Conservation (phyloP, 2,329 filamentous ascomycete genomes). For the Dothiorella sarmentorum region DNA sequence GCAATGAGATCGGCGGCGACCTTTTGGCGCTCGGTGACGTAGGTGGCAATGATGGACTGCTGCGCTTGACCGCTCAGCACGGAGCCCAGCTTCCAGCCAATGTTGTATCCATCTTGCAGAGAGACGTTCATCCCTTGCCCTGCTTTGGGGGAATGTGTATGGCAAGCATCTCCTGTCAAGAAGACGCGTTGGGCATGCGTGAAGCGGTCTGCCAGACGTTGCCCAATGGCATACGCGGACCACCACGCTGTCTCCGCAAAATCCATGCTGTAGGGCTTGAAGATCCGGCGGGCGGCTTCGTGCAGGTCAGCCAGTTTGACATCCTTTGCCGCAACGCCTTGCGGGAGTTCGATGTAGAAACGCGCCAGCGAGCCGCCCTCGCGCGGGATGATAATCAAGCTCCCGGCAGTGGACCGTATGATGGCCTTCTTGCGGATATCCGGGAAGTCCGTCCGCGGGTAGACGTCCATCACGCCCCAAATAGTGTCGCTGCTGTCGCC, state of each 20-base stretch:
- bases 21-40: conserved; percentile 56
- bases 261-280: conserved; percentile 39
- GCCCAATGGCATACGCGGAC: conserved; percentile 67
- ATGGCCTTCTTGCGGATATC: conserved; percentile 51
- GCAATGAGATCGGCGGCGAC: conserved; percentile 53
- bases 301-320: conserved; percentile 56
- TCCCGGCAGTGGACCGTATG: conserved; percentile 46
- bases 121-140: conserved; percentile 64
- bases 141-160: conserved; percentile 68
- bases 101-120: conserved; percentile 58
- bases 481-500: conserved; percentile 57
- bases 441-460: conserved; percentile 48
- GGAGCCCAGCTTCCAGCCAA: conserved; percentile 55
- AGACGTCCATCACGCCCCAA: conserved; percentile 57
- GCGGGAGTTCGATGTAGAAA: conserved; percentile 58
- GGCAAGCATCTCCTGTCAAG: conserved; percentile 65
- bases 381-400: conserved; percentile 51
- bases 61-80: conserved; percentile 32
- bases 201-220: conserved; percentile 68
- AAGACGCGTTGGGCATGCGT: conserved; percentile 64
- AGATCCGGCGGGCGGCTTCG: conserved; percentile 43
- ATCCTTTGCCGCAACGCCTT: conserved; percentile 48
- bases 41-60: conserved; percentile 55
- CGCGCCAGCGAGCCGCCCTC: conserved; percentile 56
- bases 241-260: conserved; percentile 61